Evolutionary conservation across 1,284 basidiomycete genomes (phyloP).

Genomic region (Singerocomus inundabilis): DNA sequence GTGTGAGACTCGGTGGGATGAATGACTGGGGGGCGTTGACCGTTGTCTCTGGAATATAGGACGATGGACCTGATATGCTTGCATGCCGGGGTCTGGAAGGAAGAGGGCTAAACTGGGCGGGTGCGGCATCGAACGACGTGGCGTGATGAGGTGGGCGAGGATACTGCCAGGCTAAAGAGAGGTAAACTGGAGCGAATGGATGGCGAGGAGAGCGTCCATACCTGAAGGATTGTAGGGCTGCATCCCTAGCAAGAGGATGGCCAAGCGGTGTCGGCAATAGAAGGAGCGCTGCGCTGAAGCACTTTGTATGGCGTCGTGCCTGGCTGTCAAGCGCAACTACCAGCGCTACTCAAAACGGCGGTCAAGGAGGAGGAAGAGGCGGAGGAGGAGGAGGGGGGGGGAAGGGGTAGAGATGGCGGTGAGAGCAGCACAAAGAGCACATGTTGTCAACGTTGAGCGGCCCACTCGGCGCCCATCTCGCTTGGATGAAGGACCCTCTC

Average conservation of each 20-base stretch:
- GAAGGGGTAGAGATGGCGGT: background rate
- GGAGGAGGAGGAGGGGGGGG: no score
- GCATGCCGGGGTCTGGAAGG: conserved; percentile 22
- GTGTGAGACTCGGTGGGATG: conserved; percentile 29
- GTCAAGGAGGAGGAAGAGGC: no score
- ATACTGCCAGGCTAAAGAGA: conserved; percentile 22
- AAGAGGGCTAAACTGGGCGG: conserved; percentile 3
- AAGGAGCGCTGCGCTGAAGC: conserved; percentile 1
- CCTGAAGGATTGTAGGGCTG: conserved; percentile 34
- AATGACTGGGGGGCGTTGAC: conserved; percentile 6
- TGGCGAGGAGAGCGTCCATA: conserved; percentile 2
- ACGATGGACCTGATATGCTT: conserved; percentile 18
- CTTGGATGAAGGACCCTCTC: conserved; percentile 10
- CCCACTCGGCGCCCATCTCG: conserved; percentile 27
- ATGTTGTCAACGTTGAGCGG: conserved; percentile 7
- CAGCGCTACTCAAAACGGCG: background rate
- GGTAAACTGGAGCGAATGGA: conserved; percentile 1
- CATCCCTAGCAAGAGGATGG: conserved; percentile 11
- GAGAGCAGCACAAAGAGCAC: conserved; percentile 3
- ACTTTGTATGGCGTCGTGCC: background rate
- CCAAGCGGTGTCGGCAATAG: background rate
- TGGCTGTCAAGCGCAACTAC: background rate
- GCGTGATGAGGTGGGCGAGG: conserved; percentile 25
- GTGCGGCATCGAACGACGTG: conserved; percentile 21
- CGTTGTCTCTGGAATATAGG: conserved; percentile 1